A percentile compares a stretch with the other conserved stretches of the same genome.
phyloP scores from a whole-genome alignment of 495 filamentous ascomycete species.

The Hypoxylon intermedium region DNA sequence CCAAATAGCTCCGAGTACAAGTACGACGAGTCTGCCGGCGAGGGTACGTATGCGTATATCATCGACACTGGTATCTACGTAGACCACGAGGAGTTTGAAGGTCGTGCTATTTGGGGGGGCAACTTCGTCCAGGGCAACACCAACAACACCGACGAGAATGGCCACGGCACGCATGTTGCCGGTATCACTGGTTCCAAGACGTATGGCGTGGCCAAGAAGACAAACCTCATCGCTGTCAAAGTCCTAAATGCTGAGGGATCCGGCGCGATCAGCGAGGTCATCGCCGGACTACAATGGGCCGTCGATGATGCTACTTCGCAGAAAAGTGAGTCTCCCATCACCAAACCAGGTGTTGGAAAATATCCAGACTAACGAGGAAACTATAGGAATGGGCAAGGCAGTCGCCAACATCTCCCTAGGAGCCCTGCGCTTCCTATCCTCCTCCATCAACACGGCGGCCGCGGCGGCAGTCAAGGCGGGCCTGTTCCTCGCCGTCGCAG shows the following conservation, averaged over 20 bases:
- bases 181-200: constrained; percentile 43
- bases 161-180: constrained; percentile 49
- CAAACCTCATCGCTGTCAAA: constrained; percentile 45
- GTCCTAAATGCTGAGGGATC: constrained; percentile 49
- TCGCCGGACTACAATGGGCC: constrained; percentile 60
- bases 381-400: constrained; percentile 38
- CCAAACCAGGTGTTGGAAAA: background rate
- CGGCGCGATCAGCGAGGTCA: constrained; percentile 51
- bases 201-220: constrained; percentile 49
- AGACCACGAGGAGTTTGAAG: constrained; percentile 58
- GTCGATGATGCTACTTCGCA: constrained; percentile 45
- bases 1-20: constrained; percentile 44
- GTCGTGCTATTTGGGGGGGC: constrained; percentile 57
- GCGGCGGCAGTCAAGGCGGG: constrained; percentile 50
- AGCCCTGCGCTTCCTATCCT: constrained; percentile 46
- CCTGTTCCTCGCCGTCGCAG: constrained; percentile 54
- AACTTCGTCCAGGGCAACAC: constrained; percentile 47
- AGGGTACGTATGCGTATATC: constrained; percentile 54
- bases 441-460: constrained; percentile 51
- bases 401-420: constrained; percentile 58
- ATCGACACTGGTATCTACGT: constrained; percentile 58
- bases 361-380: constrained; percentile 2
- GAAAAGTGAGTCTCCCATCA: constrained; percentile 19
- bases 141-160: constrained; percentile 48
- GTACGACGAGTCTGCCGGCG: constrained; percentile 54